Evolutionary conservation across 805 yeast species (phyloP).

Genomic region (Vanderwaltozyma polyspora): DNA sequence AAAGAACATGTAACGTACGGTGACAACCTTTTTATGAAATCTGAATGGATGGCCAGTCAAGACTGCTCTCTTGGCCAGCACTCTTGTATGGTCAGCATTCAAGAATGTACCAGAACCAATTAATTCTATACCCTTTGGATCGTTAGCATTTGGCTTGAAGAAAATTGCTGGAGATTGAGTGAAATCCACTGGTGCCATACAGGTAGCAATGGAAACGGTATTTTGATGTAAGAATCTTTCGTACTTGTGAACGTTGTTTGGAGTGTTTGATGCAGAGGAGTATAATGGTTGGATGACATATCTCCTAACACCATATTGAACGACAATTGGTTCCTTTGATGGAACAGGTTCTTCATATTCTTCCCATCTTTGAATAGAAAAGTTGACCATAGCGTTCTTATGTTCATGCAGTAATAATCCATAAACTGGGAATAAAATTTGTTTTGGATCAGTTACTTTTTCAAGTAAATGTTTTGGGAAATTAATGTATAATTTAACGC

Average conservation of each 20-base stretch:
- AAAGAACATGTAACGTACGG: constrained; percentile 96
- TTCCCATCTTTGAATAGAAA: constrained; percentile 79
- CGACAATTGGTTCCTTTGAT: constrained; percentile 67
- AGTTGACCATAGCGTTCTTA: constrained; percentile 70
- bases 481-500: constrained; percentile 46
- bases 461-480: constrained; percentile 41
- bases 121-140: constrained; percentile 43
- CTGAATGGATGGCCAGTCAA: constrained; percentile 92
- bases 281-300: constrained; percentile 71
- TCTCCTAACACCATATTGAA: constrained; percentile 91
- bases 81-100: constrained; percentile 74
- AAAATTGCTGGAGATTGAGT: constrained; percentile 77
- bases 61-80: constrained; percentile 77
- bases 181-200: constrained; percentile 78
- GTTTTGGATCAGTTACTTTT: constrained; percentile 33
- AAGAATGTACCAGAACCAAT: constrained; percentile 86
- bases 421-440: constrained; percentile 51
- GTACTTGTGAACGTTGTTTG: constrained; percentile 79
- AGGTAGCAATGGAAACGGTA: constrained; percentile 63
- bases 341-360: constrained; percentile 78
- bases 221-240: constrained; percentile 80
- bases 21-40: constrained; percentile 84
- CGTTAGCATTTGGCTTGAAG: constrained; percentile 48
- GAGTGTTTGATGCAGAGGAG: constrained; percentile 63
- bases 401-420: constrained; percentile 79